Conservation (phyloP, 441 rosid genomes). For the Hura crepitans region DNA sequence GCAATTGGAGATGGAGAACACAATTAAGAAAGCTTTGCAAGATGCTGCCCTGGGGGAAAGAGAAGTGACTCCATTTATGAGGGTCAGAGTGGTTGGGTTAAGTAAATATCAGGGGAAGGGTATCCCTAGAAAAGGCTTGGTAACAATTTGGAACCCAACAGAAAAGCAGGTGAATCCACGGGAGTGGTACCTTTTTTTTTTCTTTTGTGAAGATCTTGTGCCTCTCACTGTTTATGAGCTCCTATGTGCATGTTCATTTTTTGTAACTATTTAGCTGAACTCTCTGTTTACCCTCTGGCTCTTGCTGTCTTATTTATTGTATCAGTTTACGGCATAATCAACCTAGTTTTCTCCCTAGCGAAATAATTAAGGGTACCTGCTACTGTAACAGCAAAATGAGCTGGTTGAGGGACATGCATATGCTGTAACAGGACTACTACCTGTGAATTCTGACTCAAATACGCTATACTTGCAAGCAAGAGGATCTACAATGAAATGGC, state of each 20-base stretch:
- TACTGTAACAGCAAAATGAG: slow-evolving; percentile 53
- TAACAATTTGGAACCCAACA: slow-evolving; percentile 93
- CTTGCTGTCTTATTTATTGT: background rate
- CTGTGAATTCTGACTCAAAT: slow-evolving; percentile 55
- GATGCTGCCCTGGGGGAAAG: slow-evolving; percentile 70
- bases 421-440: slow-evolving; percentile 56
- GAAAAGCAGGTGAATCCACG: slow-evolving; percentile 66
- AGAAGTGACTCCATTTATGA: slow-evolving; percentile 82
- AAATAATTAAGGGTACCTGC: slow-evolving; percentile 13
- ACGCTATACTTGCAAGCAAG: slow-evolving; percentile 77
- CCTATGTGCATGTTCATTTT: background rate
- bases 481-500: slow-evolving; percentile 66
- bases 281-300: background rate
- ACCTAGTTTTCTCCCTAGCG: slow-evolving; percentile 7
- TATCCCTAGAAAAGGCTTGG: slow-evolving; percentile 56
- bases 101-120: slow-evolving; percentile 34
- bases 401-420: slow-evolving; percentile 89
- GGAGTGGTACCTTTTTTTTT: slow-evolving; percentile 20
- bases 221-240: background rate
- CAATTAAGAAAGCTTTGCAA: slow-evolving; percentile 60
- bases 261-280: background rate
- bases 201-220: slow-evolving; percentile 1
- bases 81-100: slow-evolving; percentile 82
- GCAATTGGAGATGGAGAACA: slow-evolving; percentile 57
- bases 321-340: background rate